These are phyloP conservation scores for Stemphylium lycopersici DNA, from an alignment of 2,329 filamentous ascomycete species.

Conservation along the genomic window DNA sequence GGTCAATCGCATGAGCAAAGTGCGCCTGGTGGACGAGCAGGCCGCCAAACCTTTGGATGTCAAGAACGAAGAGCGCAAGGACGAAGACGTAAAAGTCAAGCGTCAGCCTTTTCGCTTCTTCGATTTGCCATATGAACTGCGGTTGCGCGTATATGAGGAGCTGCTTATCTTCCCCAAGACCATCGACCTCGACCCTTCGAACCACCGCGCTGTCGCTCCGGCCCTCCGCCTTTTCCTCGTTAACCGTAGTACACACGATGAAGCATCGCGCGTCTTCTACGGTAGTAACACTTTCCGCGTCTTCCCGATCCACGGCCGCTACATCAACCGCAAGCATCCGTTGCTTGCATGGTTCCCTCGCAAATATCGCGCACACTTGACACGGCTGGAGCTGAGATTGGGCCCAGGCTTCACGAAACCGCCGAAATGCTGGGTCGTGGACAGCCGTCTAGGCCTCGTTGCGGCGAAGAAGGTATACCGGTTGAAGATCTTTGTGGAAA, in stretches of 20 bases:
- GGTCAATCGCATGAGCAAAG: conserved; percentile 33
- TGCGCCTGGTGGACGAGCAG: conserved; percentile 24
- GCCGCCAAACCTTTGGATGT: conserved; percentile 1
- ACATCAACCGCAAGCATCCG: conserved; percentile 76
- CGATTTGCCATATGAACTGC: conserved; percentile 60
- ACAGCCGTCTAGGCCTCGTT: conserved; percentile 65
- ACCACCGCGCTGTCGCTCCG: conserved; percentile 66
- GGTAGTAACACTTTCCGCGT: conserved; percentile 59
- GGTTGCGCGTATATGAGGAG: conserved; percentile 56
- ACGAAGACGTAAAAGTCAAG: conserved; percentile 6
- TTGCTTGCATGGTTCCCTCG: conserved; percentile 70
- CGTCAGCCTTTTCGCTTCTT: conserved; percentile 57
- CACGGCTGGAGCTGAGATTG: conserved; percentile 70
- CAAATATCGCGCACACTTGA: conserved; percentile 65
- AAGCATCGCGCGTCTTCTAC: conserved; percentile 60
- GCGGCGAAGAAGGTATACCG: conserved; percentile 66
- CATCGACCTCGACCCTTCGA: conserved; percentile 70
- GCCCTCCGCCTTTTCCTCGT: conserved; percentile 71
- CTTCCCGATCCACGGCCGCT: conserved; percentile 60
- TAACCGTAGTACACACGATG: conserved; percentile 57
- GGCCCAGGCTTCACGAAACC: conserved; percentile 76
- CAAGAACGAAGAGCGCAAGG: not conserved
- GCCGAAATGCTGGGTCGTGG: conserved; percentile 73
- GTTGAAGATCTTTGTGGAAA: conserved; percentile 72
- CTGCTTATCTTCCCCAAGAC: conserved; percentile 59